Conservation (phyloP, 768 basidiomycete genomes). For the Tylopilus sp. region DNA sequence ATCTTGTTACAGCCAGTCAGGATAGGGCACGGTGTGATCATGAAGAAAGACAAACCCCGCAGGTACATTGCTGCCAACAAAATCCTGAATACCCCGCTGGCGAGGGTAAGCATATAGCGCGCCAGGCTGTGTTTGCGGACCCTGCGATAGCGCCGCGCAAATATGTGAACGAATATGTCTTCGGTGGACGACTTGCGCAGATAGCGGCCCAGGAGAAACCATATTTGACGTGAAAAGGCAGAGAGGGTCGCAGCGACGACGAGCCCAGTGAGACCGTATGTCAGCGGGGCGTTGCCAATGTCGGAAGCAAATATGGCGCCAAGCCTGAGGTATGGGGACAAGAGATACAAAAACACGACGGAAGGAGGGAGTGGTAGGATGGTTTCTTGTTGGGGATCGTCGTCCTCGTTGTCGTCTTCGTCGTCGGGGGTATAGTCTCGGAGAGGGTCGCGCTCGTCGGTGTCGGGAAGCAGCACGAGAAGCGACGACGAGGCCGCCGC, state of each 20-base stretch:
- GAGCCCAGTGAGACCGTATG: constrained; percentile 47
- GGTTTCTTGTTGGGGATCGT: constrained; percentile 2
- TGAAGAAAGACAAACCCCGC: constrained; percentile 46
- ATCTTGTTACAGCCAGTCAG: constrained; percentile 37
- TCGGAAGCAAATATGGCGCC: constrained; percentile 64
- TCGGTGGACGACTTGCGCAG: constrained; percentile 61
- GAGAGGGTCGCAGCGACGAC: constrained; percentile 55
- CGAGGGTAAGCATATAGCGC: constrained; percentile 41
- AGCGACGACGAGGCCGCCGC: constrained; percentile 41
- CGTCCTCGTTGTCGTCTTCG: constrained; percentile 37
- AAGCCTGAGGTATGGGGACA: constrained; percentile 65
- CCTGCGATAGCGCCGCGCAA: constrained; percentile 53
- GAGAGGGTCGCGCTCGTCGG: constrained; percentile 38
- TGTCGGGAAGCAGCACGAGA: constrained; percentile 61
- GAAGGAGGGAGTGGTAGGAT: constrained; percentile 53
- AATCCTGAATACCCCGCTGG: constrained; percentile 45
- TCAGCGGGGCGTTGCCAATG: constrained; percentile 41
- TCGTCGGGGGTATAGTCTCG: constrained; percentile 42
- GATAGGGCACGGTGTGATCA: not conserved
- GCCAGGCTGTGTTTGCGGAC: constrained; percentile 44
- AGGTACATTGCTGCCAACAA: constrained; percentile 61
- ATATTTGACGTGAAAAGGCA: constrained; percentile 61
- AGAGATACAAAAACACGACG: constrained; percentile 64
- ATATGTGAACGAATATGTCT: constrained; percentile 60
- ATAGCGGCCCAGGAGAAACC: constrained; percentile 77